A percentile compares a stretch with the other conserved stretches of the same genome.
Conservation (phyloP, 371 early-diverging fungal genomes). For the Circinella umbellata region DNA sequence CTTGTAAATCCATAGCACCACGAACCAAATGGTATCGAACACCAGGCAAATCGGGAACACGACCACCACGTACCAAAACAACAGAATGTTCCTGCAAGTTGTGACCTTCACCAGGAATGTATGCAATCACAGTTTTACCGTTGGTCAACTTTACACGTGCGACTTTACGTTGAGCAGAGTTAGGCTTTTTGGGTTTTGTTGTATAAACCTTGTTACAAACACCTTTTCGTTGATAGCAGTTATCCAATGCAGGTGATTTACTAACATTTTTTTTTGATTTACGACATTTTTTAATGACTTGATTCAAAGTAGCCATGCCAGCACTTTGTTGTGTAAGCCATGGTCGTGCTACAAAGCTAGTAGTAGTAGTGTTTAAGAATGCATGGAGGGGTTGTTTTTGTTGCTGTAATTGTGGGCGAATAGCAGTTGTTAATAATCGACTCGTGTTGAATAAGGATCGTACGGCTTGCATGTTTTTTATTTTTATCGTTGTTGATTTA, state of each 20-base stretch:
- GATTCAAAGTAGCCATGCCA: conserved; percentile 92
- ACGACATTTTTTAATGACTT: conserved; percentile 90
- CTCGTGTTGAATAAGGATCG: conserved; percentile 6
- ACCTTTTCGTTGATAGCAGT: conserved; percentile 89
- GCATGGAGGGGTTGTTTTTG: not conserved
- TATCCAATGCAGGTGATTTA: conserved; percentile 89
- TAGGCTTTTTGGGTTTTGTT: conserved; percentile 93
- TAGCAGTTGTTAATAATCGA: not conserved
- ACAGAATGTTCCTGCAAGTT: conserved; percentile 97
- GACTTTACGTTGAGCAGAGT: conserved; percentile 90
- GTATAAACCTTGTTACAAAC: conserved; percentile 96
- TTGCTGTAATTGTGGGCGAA: not conserved
- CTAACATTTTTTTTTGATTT: conserved; percentile 69
- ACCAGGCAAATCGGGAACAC: conserved; percentile 98
- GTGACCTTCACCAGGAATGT: conserved; percentile 98
- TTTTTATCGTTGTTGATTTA: not conserved
- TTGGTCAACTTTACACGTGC: conserved; percentile 86
- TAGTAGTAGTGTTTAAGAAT: not conserved
- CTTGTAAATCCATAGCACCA: conserved; percentile 94
- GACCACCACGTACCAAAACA: conserved; percentile 92
- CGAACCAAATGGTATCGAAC: conserved; percentile 94
- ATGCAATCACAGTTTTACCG: conserved; percentile 88
- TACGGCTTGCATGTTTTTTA: conserved; percentile 2
- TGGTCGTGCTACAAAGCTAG: not conserved
- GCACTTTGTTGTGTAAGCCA: conserved; percentile 54